Evolutionary conservation across 208 protist genomes (phyloP).

Genomic region (Trypanosoma cruzi): DNA sequence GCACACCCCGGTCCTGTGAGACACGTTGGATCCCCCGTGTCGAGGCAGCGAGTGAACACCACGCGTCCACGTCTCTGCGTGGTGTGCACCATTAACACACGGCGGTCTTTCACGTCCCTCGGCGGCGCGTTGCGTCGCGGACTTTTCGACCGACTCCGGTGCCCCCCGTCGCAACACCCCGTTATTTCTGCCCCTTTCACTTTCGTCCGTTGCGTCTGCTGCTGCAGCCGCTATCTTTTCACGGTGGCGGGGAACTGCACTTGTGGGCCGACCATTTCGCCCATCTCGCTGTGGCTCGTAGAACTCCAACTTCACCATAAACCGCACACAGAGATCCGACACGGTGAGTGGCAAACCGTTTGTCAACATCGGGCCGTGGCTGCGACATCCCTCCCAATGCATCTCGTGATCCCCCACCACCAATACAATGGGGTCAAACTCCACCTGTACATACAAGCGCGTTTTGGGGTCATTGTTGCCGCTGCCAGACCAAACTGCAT

Average conservation of each 20-base stretch:
- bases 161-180: too few species aligned
- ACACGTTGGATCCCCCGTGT: not conserved
- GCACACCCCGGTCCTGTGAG: not conserved
- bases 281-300: constrained; percentile 27
- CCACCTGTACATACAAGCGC: constrained; percentile 3
- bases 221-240: not conserved
- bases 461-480: not conserved
- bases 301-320: constrained; percentile 20
- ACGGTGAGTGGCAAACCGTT: not conserved
- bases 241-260: constrained; percentile 14
- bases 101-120: too few species aligned
- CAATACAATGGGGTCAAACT: constrained; percentile 26
- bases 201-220: not conserved
- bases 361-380: not conserved
- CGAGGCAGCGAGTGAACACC: not conserved
- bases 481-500: constrained; percentile 19
- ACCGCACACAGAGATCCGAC: constrained; percentile 10
- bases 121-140: too few species aligned
- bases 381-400: not conserved
- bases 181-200: not conserved
- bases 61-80: not conserved
- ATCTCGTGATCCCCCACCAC: constrained; percentile 19
- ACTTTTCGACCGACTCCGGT: too few species aligned
- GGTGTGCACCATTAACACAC: too few species aligned
- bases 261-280: constrained; percentile 28